These are phyloP conservation scores for Monosporozyma servazzii DNA, from an alignment of 805 yeast genomes.

Conservation along the genomic window DNA sequence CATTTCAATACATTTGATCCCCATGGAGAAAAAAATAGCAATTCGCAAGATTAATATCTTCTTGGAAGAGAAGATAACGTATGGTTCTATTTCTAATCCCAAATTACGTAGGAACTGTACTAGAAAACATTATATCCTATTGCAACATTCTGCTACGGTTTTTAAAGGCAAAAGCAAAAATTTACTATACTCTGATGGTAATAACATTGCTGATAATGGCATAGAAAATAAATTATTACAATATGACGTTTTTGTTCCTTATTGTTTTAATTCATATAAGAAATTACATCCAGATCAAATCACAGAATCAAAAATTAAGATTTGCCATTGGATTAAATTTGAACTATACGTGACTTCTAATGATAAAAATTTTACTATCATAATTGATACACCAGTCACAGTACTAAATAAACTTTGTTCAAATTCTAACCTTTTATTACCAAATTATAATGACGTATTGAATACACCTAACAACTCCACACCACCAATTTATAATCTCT, in stretches of 20 bases:
- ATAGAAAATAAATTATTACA: slow-evolving; percentile 69
- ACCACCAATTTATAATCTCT: slow-evolving; percentile 23
- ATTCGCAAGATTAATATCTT: slow-evolving; percentile 78
- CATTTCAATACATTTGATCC: slow-evolving; percentile 70
- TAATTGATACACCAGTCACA: slow-evolving; percentile 88
- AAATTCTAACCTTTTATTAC: slow-evolving; percentile 67
- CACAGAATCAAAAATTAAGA: slow-evolving; percentile 64
- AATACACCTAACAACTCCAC: not conserved
- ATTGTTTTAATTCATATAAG: slow-evolving; percentile 44
- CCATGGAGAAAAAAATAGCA: slow-evolving; percentile 65
- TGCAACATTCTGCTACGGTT: slow-evolving; percentile 46
- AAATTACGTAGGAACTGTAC: slow-evolving; percentile 89
- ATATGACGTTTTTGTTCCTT: slow-evolving; percentile 75
- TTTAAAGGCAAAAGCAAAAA: slow-evolving; percentile 20
- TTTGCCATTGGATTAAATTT: slow-evolving; percentile 91
- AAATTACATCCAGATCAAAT: slow-evolving; percentile 72
- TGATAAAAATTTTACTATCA: slow-evolving; percentile 81
- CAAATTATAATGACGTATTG: slow-evolving; percentile 42
- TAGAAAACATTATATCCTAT: slow-evolving; percentile 58
- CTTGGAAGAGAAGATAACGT: slow-evolving; percentile 80
- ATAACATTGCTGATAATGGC: slow-evolving; percentile 6
- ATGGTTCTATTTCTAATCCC: slow-evolving; percentile 59
- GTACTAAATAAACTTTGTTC: slow-evolving; percentile 67
- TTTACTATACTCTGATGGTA: slow-evolving; percentile 30
- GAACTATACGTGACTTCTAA: slow-evolving; percentile 64